phyloP scores from a whole-genome alignment of 139 green algal genomes.

The Raphidocelis subcapitata region DNA sequence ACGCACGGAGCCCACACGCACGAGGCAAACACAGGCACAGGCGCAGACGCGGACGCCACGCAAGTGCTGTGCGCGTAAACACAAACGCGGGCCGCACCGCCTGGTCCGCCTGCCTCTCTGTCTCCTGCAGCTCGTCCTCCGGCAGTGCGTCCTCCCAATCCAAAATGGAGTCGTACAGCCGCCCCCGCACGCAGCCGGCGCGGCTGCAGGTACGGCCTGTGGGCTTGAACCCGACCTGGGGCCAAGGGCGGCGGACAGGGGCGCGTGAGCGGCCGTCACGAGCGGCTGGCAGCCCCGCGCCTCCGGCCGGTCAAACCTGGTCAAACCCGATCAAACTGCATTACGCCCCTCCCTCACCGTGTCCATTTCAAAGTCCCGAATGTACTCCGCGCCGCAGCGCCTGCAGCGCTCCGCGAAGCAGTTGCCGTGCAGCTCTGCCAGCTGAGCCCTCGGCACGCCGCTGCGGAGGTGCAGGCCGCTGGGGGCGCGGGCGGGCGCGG shows the following conservation, averaged over 20 bases:
- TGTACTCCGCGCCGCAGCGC: conserved; percentile 71
- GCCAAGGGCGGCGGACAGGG: neutral
- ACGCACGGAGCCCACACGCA: too few relatives aligned
- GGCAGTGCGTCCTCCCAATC: conserved; percentile 91
- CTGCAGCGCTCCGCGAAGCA: conserved; percentile 91
- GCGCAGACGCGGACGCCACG: neutral
- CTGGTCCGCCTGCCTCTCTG: conserved; percentile 55
- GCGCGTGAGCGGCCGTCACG: neutral
- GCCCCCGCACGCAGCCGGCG: conserved; percentile 54
- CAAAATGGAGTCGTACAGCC: conserved; percentile 77
- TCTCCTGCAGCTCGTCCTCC: conserved; percentile 74
- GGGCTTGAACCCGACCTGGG: conserved; percentile 85
- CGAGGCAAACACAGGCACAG: too few relatives aligned
- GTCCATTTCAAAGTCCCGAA: conserved; percentile 93
- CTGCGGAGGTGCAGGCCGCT: conserved; percentile 89
- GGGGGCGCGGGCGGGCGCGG: conserved; percentile 64
- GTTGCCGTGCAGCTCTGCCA: conserved; percentile 97
- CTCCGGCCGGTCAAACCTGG: too few relatives aligned
- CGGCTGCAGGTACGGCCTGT: conserved; percentile 75
- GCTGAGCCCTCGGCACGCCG: conserved; percentile 50
- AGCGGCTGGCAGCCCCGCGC: too few relatives aligned
- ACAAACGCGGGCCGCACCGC: too few relatives aligned
- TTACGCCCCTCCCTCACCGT: conserved; percentile 55
- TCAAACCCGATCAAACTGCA: too few relatives aligned
- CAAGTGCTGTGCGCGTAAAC: neutral